Conservation (phyloP, 2,329 filamentous ascomycete genomes). For the Arachnomyces sp. region DNA sequence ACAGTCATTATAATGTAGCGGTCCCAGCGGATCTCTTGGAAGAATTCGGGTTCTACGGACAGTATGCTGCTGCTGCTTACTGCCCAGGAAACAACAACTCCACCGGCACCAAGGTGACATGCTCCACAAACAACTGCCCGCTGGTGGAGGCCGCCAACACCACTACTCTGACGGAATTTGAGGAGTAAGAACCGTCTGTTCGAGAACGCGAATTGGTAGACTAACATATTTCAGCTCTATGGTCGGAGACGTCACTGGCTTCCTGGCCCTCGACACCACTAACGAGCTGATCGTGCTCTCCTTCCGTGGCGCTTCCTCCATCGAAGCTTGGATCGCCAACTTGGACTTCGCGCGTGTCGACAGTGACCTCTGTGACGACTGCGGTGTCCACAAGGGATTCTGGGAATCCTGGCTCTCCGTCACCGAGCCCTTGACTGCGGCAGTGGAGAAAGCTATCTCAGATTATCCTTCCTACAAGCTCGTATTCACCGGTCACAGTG, state of each 20-base stretch:
- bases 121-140: constrained; percentile 41
- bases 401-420: constrained; percentile 34
- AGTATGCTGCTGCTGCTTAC: constrained; percentile 49
- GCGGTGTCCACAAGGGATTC: constrained; percentile 38
- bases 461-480: constrained; percentile 33
- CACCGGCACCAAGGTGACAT: constrained; percentile 37
- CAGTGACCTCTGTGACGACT: constrained; percentile 35
- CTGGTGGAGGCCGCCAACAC: constrained; percentile 41
- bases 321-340: constrained; percentile 24
- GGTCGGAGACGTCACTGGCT: constrained; percentile 37
- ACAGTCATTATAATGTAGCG: constrained; percentile 14
- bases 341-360: constrained; percentile 18
- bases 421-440: constrained; percentile 23
- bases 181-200: constrained; percentile 32
- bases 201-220: constrained; percentile 14
- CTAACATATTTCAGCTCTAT: too few relatives aligned
- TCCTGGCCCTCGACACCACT: constrained; percentile 39
- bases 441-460: constrained; percentile 30
- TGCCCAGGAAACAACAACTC: constrained; percentile 43
- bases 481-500: constrained; percentile 40
- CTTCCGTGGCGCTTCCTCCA: constrained; percentile 26
- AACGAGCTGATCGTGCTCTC: constrained; percentile 30
- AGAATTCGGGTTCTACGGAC: constrained; percentile 40
- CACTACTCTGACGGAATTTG: constrained; percentile 41
- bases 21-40: constrained; percentile 35